These are phyloP conservation scores for Coemansia pectinata DNA, from an alignment of 192 early-diverging fungal genomes.

Conservation along the genomic window DNA sequence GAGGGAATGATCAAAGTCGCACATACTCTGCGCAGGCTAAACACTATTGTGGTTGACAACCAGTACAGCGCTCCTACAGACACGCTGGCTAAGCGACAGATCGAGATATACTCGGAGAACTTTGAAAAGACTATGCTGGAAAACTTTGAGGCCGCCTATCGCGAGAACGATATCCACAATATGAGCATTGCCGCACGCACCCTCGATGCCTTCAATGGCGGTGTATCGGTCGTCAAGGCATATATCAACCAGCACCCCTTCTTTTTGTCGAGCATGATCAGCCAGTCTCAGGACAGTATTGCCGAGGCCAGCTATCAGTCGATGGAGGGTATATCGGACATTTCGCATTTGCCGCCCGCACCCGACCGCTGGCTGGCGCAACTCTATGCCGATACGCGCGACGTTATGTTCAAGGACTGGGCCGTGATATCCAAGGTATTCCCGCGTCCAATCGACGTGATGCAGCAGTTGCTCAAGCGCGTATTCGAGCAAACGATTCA, in stretches of 20 bases:
- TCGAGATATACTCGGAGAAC: constrained; percentile 91
- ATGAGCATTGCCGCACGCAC: constrained; percentile 82
- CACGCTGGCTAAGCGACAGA: constrained; percentile 71
- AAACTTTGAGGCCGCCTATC: constrained; percentile 85
- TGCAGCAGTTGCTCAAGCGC: constrained; percentile 92
- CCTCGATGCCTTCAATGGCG: constrained; percentile 94
- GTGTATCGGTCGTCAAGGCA: constrained; percentile 87
- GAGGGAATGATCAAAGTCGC: constrained; percentile 91
- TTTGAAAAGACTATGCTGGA: constrained; percentile 88
- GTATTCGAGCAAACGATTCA: constrained; percentile 97
- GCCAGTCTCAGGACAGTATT: constrained; percentile 57
- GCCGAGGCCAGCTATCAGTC: constrained; percentile 52
- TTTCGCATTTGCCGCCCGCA: constrained; percentile 57
- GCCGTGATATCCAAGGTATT: constrained; percentile 92
- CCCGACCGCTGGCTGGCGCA: constrained; percentile 71
- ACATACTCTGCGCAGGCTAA: constrained; percentile 79
- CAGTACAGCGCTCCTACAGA: constrained; percentile 45
- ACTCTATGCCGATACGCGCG: constrained; percentile 82
- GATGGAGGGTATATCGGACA: constrained; percentile 49
- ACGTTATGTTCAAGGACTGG: constrained; percentile 85
- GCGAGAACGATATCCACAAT: constrained; percentile 64
- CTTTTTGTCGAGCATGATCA: constrained; percentile 80
- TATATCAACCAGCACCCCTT: constrained; percentile 99
- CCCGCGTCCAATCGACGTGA: constrained; percentile 83
- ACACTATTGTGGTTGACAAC: constrained; percentile 63